A percentile compares a stretch with the other conserved stretches of the same genome.
Conservation (phyloP, 2,329 filamentous ascomycete species). For the Rhinocladiella mackenziei region DNA sequence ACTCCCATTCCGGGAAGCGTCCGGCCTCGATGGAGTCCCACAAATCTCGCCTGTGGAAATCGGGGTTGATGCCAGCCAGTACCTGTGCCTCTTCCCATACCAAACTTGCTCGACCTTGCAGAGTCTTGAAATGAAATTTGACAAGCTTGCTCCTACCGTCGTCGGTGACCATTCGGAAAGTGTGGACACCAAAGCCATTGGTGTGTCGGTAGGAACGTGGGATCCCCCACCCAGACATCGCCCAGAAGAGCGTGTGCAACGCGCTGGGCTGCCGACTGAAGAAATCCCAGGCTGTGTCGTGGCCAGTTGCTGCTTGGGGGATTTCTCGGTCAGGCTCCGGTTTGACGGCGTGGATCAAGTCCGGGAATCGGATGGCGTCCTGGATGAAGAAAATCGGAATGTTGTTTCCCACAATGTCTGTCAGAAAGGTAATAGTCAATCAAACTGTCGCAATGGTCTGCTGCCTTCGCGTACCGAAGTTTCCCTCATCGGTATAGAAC, state of each 20-base stretch:
- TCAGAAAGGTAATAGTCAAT: too few species aligned
- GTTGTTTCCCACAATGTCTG: constrained; percentile 70
- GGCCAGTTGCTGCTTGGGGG: constrained; percentile 65
- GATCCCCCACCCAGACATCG: constrained; percentile 70
- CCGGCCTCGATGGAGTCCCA: constrained; percentile 66
- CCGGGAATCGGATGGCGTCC: constrained; percentile 59
- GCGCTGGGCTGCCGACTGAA: constrained; percentile 63
- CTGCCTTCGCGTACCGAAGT: too few species aligned
- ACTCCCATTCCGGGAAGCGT: constrained; percentile 67
- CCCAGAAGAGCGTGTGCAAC: constrained; percentile 76
- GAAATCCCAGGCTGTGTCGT: constrained; percentile 78
- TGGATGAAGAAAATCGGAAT: constrained; percentile 75
- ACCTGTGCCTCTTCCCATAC: constrained; percentile 73
- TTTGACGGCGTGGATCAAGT: constrained; percentile 54
- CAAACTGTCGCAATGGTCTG: too few species aligned
- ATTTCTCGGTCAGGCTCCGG: constrained; percentile 68
- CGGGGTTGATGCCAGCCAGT: constrained; percentile 67
- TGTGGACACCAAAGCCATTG: constrained; percentile 82
- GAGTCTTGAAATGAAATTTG: constrained; percentile 73
- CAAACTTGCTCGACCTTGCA: constrained; percentile 69
- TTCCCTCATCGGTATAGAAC: constrained; percentile 73
- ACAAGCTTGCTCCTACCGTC: constrained; percentile 67
- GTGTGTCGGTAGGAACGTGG: constrained; percentile 77
- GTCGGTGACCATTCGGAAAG: constrained; percentile 64
- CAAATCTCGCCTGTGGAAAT: constrained; percentile 67